Percentiles rank a stretch among this genome's conserved stretches.
These are phyloP conservation scores for Talaromyces ruber DNA, from an alignment of 495 filamentous ascomycete genomes.

Conservation along the genomic window DNA sequence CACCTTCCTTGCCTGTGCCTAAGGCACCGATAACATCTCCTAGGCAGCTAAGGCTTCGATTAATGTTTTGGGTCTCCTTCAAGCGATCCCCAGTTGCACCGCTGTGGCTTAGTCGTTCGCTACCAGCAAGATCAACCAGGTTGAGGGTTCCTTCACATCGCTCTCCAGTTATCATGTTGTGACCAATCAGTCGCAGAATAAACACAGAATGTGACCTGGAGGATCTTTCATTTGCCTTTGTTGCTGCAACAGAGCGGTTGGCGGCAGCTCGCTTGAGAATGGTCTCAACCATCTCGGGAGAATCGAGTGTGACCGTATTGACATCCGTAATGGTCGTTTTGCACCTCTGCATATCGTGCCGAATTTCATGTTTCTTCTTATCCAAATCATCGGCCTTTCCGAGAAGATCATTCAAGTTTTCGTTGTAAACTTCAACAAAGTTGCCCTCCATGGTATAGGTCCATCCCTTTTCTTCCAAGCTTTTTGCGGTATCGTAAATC, in stretches of 20 bases:
- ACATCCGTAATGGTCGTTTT: constrained; percentile 82
- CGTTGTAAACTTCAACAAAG: constrained; percentile 99
- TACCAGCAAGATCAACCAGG: constrained; percentile 90
- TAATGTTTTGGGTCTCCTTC: constrained; percentile 96
- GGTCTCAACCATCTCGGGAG: constrained; percentile 63
- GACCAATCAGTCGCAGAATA: constrained; percentile 80
- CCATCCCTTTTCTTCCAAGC: constrained; percentile 87
- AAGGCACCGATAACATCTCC: constrained; percentile 92
- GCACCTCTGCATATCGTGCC: constrained; percentile 71
- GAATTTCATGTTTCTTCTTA: constrained; percentile 86
- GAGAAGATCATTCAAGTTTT: constrained; percentile 88
- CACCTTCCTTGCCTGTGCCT: constrained; percentile 75
- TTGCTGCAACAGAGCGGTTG: constrained; percentile 89
- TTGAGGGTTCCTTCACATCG: constrained; percentile 90
- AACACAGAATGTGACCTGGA: constrained; percentile 95
- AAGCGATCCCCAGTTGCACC: constrained; percentile 76
- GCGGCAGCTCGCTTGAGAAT: constrained; percentile 70
- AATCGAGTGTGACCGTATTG: constrained; percentile 69
- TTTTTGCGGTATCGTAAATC: constrained; percentile 79
- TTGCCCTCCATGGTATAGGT: constrained; percentile 87
- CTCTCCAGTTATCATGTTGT: constrained; percentile 73
- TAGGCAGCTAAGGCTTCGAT: constrained; percentile 81
- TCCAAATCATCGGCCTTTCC: constrained; percentile 66
- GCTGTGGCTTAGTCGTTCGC: constrained; percentile 80
- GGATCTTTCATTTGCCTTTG: constrained; percentile 90